Percentiles rank a stretch among this genome's conserved stretches.
phyloP scores from a whole-genome alignment of 2,329 filamentous ascomycete species.

The Fusarium globosum region DNA sequence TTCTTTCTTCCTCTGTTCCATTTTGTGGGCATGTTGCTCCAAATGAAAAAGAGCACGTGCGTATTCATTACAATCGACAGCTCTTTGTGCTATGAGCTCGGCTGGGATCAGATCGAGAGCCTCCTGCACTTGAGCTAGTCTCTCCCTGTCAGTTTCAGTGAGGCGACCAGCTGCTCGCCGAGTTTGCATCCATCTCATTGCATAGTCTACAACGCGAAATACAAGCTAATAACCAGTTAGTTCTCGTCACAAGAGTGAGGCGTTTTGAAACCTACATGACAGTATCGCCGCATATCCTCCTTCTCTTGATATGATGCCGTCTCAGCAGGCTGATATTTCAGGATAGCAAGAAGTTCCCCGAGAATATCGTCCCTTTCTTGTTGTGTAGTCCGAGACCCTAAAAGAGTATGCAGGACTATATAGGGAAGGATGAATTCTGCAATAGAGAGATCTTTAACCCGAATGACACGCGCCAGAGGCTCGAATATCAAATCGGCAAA shows the following conservation, averaged over 20 bases:
- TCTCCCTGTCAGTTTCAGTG: conserved; percentile 58
- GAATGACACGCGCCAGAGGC: conserved; percentile 83
- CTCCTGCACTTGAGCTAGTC: conserved; percentile 60
- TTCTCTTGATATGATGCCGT: conserved; percentile 68
- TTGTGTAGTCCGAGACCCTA: conserved; percentile 72
- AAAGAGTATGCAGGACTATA: conserved; percentile 82
- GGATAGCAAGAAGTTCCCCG: conserved; percentile 78
- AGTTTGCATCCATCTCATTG: conserved; percentile 87
- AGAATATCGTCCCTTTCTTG: conserved; percentile 72
- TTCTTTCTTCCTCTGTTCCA: conserved; percentile 58
- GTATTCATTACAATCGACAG: conserved; percentile 94
- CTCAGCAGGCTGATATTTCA: conserved; percentile 69
- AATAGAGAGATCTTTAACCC: conserved; percentile 86
- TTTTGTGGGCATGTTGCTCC: conserved; percentile 82
- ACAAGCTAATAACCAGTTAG: conserved; percentile 70
- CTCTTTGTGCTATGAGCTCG: conserved; percentile 80
- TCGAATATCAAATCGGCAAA: conserved; percentile 84
- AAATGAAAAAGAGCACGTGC: conserved; percentile 92
- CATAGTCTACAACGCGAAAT: conserved; percentile 91
- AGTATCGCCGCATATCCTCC: conserved; percentile 85
- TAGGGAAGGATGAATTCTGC: conserved; percentile 91
- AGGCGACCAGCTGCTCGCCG: conserved; percentile 59
- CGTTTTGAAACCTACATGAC: conserved; percentile 72
- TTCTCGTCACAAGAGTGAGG: neutral
- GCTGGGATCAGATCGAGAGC: conserved; percentile 74